A percentile compares a stretch with the other conserved stretches of the same genome.
Conservation (phyloP, 2,329 filamentous ascomycete species). For the Daldinia eschscholtzii region DNA sequence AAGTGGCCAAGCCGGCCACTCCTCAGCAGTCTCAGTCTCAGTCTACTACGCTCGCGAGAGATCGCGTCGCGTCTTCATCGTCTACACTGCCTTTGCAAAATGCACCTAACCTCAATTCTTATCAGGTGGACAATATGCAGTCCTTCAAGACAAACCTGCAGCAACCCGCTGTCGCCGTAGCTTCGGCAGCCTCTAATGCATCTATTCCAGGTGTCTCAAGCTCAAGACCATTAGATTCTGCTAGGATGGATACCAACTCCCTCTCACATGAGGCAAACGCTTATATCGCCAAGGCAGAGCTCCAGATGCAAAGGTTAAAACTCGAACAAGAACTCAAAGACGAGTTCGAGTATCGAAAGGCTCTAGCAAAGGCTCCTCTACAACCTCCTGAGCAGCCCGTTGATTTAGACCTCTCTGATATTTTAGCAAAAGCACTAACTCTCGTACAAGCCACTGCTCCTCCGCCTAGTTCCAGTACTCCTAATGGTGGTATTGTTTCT, state of each 20-base stretch:
- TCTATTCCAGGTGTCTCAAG: slow-evolving; percentile 55
- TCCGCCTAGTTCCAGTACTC: slow-evolving; percentile 68
- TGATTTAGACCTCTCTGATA: slow-evolving; percentile 78
- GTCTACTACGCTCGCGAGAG: slow-evolving; percentile 41
- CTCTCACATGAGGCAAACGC: slow-evolving; percentile 89
- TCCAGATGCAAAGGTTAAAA: slow-evolving; percentile 82
- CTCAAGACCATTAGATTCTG: slow-evolving; percentile 59
- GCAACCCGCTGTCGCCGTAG: slow-evolving; percentile 51
- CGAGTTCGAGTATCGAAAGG: slow-evolving; percentile 75
- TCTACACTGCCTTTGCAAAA: slow-evolving; percentile 34
- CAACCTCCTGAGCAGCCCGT: slow-evolving; percentile 65
- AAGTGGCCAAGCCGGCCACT: slow-evolving; percentile 52
- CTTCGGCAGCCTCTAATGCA: slow-evolving; percentile 43
- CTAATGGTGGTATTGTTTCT: slow-evolving; percentile 68
- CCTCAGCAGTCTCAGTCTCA: slow-evolving; percentile 37
- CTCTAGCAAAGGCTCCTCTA: slow-evolving; percentile 57
- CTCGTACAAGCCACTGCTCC: slow-evolving; percentile 78
- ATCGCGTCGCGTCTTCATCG: slow-evolving; percentile 40
- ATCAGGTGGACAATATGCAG: slow-evolving; percentile 51
- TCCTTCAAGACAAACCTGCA: slow-evolving; percentile 56
- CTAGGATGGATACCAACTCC: slow-evolving; percentile 79
- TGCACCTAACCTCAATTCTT: slow-evolving; percentile 45
- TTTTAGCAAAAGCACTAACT: slow-evolving; percentile 77
- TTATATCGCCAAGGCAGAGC: slow-evolving; percentile 83
- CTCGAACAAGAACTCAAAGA: slow-evolving; percentile 83